Base-by-base conservation (phyloP, 2,329 filamentous ascomycete genomes). In the Monosporascus sp. region DNA sequence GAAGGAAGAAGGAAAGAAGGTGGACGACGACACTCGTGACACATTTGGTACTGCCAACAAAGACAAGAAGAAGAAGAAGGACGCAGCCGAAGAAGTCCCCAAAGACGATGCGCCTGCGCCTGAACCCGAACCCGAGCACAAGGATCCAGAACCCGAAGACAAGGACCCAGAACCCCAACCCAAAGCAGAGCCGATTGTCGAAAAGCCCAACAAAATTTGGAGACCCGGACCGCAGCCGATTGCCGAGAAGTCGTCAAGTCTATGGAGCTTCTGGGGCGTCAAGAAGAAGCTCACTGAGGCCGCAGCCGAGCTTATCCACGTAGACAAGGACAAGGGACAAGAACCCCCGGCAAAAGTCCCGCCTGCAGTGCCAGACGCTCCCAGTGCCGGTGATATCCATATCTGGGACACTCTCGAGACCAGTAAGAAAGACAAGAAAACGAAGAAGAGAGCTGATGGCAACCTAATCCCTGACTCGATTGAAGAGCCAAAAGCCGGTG, bases 401-500 rank as follows among this genome's bases (percentile, higher is more conserved):
- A 63, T 63, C 47, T 61, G 57, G 62, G 52, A 54, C 44, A 55
- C 47, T 50, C 53, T 59, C 25, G 55, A 49, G 38, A 43, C 48
- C 47, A 52, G 44, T 37, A 63, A 60, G 25, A 55, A 56, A 41
- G 53, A 59, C 38, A 63, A 64, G 37, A 61, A 58, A 24, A 58
- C 56, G 47, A 66, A 63, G 47, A 62, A 59, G 35, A 63, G 58
- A 46, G 60, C 66, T 41, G 63, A 66, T 50, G 59, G 62, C 51
- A 66, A 63, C 50, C 64, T 71, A 55, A 73, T 72, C 56, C 70
- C 70, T 37, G 70, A 75, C 55, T 65, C 67, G 25, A 70, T 72
- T 45, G 74, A 77, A 57, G 75, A 77, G 53, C 71, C 73, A 15
- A 68, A 65, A 31, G 58, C 56, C 20, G 72, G 77, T 48, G 69